A percentile compares a stretch with the other conserved stretches of the same genome.
Evolutionary conservation across 2,329 filamentous ascomycete species (phyloP).

Genomic region (Botrytis medusae): DNA sequence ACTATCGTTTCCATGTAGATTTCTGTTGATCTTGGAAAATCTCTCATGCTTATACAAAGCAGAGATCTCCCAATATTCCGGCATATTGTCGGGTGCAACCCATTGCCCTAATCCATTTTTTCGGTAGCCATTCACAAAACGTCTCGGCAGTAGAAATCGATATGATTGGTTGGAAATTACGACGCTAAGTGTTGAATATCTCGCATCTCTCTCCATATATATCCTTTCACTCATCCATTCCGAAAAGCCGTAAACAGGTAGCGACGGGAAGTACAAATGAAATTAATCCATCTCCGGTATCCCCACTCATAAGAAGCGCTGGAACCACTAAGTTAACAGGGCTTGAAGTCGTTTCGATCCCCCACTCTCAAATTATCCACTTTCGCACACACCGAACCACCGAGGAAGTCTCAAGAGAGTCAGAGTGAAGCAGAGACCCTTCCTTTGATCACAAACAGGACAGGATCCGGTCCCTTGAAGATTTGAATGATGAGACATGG

Average conservation of each 20-base stretch:
- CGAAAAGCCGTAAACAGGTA: not conserved
- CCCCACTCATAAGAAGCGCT: constrained; percentile 4
- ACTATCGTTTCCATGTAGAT: not conserved
- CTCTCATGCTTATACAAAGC: not conserved
- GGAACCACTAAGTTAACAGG: not conserved
- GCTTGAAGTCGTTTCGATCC: not conserved
- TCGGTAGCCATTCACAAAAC: not conserved
- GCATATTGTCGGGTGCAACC: not conserved
- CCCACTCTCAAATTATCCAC: not conserved
- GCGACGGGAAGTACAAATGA: not conserved
- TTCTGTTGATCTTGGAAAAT: not conserved
- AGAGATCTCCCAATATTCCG: not conserved
- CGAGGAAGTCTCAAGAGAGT: not conserved
- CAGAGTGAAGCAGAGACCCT: not conserved
- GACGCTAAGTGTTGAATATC: not conserved
- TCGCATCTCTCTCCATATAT: not conserved
- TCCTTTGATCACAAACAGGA: not conserved
- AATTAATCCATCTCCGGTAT: not conserved
- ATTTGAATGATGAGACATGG: not conserved
- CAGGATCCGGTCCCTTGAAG: not conserved
- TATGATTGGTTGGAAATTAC: not conserved
- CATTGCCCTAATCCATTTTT: not conserved
- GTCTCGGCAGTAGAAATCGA: not conserved
- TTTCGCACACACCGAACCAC: not conserved
- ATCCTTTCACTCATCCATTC: not conserved